phyloP scores from a whole-genome alignment of 176 grass and related monocot species.

The Aegilops sharonensis region DNA sequence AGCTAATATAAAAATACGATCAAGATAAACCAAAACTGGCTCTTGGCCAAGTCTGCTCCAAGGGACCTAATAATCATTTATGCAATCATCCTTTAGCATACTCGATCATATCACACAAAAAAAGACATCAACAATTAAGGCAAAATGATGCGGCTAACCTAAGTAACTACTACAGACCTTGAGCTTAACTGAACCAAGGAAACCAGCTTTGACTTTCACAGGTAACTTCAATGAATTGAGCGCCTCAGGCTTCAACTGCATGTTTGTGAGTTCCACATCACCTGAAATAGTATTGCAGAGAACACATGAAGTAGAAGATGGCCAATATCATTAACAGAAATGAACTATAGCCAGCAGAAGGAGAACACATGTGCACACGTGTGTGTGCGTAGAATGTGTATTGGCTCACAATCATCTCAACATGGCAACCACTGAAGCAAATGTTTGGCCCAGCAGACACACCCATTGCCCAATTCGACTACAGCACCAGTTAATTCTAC shows the following conservation, averaged over 20 bases:
- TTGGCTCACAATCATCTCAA: constrained; percentile 12
- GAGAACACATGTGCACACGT: not conserved
- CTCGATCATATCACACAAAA: constrained; percentile 35
- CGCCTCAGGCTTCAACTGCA: constrained; percentile 93
- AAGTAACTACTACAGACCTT: constrained; percentile 65
- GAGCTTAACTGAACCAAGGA: constrained; percentile 94
- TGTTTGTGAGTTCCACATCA: constrained; percentile 92
- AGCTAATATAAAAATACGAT: constrained; percentile 96
- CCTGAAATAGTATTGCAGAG: constrained; percentile 47
- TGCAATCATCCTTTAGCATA: constrained; percentile 24
- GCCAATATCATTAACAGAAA: constrained; percentile 17
- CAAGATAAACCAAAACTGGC: constrained; percentile 93
- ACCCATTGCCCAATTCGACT: not conserved
- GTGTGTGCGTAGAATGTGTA: not conserved
- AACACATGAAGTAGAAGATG: constrained; percentile 19
- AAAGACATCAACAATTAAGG: not conserved
- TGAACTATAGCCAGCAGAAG: not conserved
- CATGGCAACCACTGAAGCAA: constrained; percentile 6
- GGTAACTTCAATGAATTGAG: constrained; percentile 97
- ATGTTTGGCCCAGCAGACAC: constrained; percentile 7
- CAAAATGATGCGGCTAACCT: not conserved
- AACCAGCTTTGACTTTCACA: constrained; percentile 94
- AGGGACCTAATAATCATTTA: constrained; percentile 72
- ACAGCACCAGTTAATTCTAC: constrained; percentile 5
- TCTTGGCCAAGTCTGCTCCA: constrained; percentile 98